phyloP scores from a whole-genome alignment of 257 asterid species.

The Marsdenia floribunda region DNA sequence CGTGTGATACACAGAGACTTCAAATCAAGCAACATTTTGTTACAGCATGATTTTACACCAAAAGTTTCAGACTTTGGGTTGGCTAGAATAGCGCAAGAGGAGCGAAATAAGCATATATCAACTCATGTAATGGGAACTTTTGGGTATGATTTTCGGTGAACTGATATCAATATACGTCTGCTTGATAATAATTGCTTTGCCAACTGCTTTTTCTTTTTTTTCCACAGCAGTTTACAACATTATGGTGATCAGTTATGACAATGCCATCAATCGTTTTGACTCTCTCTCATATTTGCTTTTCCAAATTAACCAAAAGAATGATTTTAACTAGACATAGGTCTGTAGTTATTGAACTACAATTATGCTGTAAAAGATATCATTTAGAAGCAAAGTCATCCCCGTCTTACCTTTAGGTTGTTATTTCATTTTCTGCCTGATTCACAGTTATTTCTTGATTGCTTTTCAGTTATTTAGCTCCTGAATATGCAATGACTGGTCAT shows the following conservation, averaged over 20 bases:
- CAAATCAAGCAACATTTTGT: constrained; percentile 84
- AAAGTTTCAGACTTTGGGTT: constrained; percentile 94
- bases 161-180: not conserved
- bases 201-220: not conserved
- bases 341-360: not conserved
- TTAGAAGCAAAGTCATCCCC: not conserved
- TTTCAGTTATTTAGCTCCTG: constrained; percentile 87
- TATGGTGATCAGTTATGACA: not conserved
- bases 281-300: not conserved
- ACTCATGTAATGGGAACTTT: constrained; percentile 99
- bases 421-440: not conserved
- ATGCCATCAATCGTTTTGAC: no score
- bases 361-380: not conserved
- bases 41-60: constrained; percentile 80
- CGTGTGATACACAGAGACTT: constrained; percentile 94
- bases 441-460: not conserved
- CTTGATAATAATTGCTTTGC: not conserved
- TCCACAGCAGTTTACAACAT: not conserved
- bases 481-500: constrained; percentile 98
- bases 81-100: constrained; percentile 84
- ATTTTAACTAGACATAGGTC: not conserved
- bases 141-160: constrained; percentile 45
- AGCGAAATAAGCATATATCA: constrained; percentile 62
- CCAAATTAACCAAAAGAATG: not conserved
- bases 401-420: not conserved